These are phyloP conservation scores for Miscanthus lutarioriparius DNA, from an alignment of 176 grass and related monocot genomes.

Conservation along the genomic window DNA sequence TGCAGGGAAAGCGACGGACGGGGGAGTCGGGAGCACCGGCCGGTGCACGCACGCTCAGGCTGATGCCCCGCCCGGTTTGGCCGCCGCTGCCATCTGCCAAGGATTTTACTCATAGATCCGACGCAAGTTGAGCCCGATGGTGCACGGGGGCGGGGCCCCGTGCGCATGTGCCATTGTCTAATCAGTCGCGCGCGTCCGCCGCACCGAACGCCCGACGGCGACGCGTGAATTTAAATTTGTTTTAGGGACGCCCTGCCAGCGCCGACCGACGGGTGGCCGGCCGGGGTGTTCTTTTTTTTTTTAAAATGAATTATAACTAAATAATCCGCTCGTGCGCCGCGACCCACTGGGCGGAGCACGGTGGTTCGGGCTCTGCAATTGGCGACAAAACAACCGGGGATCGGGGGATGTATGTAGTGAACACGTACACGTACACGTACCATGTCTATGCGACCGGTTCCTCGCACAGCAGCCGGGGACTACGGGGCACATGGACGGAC, in stretches of 20 bases:
- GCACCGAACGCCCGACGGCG: constrained; percentile 7
- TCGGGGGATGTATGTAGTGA: background rate
- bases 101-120: no score
- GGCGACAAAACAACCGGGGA: background rate
- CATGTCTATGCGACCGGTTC: background rate
- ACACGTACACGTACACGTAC: no score
- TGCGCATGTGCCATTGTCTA: background rate
- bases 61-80: no score
- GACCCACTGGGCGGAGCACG: background rate
- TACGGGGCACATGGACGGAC: background rate
- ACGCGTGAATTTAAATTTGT: background rate
- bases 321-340: background rate
- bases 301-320: background rate
- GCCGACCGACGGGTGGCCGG: background rate
- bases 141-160: background rate
- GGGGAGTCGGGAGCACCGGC: no score
- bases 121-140: background rate
- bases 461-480: background rate
- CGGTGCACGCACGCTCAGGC: no score
- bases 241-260: background rate
- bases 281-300: background rate
- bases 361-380: background rate
- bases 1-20: no score
- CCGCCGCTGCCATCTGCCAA: no score
- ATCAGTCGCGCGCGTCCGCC: background rate